Conservation (phyloP, 306 rosid genomes). For the Hippophae tibetana region DNA sequence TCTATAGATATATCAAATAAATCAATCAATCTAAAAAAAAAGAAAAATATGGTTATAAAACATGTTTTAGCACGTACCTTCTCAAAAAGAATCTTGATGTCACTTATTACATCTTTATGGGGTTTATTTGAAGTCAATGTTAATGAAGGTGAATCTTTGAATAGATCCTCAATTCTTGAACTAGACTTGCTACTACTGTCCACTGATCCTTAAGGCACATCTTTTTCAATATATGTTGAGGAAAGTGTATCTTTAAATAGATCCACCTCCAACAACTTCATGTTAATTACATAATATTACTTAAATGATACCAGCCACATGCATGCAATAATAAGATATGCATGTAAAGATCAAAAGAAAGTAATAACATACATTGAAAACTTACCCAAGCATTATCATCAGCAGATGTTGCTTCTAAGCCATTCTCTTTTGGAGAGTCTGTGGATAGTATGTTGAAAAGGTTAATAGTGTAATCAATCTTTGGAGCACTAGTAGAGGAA, state of each 20-base stretch:
- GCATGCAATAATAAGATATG: constrained; percentile 9
- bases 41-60: constrained; percentile 7
- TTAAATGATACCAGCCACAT: constrained; percentile 11
- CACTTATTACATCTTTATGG: constrained; percentile 72
- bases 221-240: constrained; percentile 49
- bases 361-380: constrained; percentile 66
- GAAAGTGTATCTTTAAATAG: constrained; percentile 57
- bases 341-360: background rate
- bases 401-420: constrained; percentile 36
- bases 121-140: constrained; percentile 53
- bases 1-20: constrained; percentile 2
- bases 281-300: constrained; percentile 24
- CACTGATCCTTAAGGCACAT: constrained; percentile 34
- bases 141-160: constrained; percentile 46
- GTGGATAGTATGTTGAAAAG: constrained; percentile 81
- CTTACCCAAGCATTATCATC: constrained; percentile 93
- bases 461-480: constrained; percentile 90
- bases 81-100: constrained; percentile 97
- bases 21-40: background rate
- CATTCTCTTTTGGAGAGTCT: constrained; percentile 62
- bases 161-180: constrained; percentile 78
- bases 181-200: constrained; percentile 39
- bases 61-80: constrained; percentile 42
- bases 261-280: constrained; percentile 78
- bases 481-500: constrained; percentile 47